Evolutionary conservation across 441 rosid genomes (phyloP), one percentile per base, ranked within the genome.

Genomic region (Kokia cookei): DNA sequence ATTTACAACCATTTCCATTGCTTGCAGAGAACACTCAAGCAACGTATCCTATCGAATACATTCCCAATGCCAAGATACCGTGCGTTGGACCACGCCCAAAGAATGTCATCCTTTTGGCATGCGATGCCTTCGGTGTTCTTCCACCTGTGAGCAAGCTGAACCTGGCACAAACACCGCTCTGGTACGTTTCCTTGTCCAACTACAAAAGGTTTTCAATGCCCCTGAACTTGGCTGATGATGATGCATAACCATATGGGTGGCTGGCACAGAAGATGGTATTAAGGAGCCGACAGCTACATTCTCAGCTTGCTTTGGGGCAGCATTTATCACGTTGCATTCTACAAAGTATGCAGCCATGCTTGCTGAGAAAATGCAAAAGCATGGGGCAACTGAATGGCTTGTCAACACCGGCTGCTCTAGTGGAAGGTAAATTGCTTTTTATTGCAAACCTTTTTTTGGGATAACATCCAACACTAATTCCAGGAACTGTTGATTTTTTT

Each of bases 351-450:
- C 99, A 7, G 98, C 98, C 50, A 91, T 93, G 99, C 81, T 93
- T 62, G 94, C 97, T 4, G 97, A 95, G 83, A 95, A 95, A 83
- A 95, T 95, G 98, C 87, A 89, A 88, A 80, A 87, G 77, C 97
- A 91, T 67, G 99, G 98, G 5, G 93, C 98, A 15, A 93, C 99
- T 0, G 98, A 89, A 10, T 93, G 99, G 98, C 98, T 95, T 0
- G 93, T 95, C 68, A 95, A 95, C 87, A 95, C 99, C 1, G 99
- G 98, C 76, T 95, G 98, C 98, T 93, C 98, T 0, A 96, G 91
- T 73, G 99, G 99, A 82, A 90, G 98, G 98, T 93, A 89, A 51
- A 68, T 59, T 10, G 4, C 42, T 48, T 12, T 7, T 50, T 10
- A 48, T 48, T 50, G 63, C 9, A 59, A 59, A 29, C 37, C 37